Evolutionary conservation across 805 yeast genomes (phyloP).

Genomic region (Nakazawaea sp.): DNA sequence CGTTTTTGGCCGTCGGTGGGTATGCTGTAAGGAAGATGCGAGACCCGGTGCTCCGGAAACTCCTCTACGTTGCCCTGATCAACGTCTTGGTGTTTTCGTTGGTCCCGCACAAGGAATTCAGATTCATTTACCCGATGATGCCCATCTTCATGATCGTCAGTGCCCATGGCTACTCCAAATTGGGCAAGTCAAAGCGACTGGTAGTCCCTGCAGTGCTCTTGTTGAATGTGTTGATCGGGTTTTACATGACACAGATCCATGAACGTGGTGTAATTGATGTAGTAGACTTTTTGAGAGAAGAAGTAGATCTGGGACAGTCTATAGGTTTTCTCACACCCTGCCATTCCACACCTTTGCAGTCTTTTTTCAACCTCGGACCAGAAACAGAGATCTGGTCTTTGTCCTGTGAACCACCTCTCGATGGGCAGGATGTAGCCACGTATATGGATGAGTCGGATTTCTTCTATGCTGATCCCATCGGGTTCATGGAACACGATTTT

Average conservation of each 20-base stretch:
- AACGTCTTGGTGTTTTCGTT: slow-evolving; percentile 54
- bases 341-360: slow-evolving; percentile 95
- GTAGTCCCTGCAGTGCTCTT: slow-evolving; percentile 7
- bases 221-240: slow-evolving; percentile 14
- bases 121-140: slow-evolving; percentile 81
- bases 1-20: slow-evolving; percentile 46
- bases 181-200: slow-evolving; percentile 1
- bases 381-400: slow-evolving; percentile 61
- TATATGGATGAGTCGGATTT: slow-evolving; percentile 87
- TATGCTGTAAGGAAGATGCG: slow-evolving; percentile 8
- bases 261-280: slow-evolving; percentile 84
- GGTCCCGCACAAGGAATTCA: slow-evolving; percentile 81
- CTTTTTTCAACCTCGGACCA: slow-evolving; percentile 59
- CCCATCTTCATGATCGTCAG: slow-evolving; percentile 59
- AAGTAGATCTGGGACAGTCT: slow-evolving; percentile 22
- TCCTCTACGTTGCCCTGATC: slow-evolving; percentile 22
- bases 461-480: slow-evolving; percentile 61
- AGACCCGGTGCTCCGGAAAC: slow-evolving; percentile 11
- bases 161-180: slow-evolving; percentile 29
- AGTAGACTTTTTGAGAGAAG: slow-evolving; percentile 39
- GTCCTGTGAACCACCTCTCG: slow-evolving; percentile 88
- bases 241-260: slow-evolving; percentile 53
- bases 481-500: slow-evolving; percentile 53
- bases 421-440: slow-evolving; percentile 25
- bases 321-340: slow-evolving; percentile 91